Percentiles rank a stretch among this genome's conserved stretches.
Conservation (phyloP, 2,329 filamentous ascomycete species). For the Neonectria sp. region DNA sequence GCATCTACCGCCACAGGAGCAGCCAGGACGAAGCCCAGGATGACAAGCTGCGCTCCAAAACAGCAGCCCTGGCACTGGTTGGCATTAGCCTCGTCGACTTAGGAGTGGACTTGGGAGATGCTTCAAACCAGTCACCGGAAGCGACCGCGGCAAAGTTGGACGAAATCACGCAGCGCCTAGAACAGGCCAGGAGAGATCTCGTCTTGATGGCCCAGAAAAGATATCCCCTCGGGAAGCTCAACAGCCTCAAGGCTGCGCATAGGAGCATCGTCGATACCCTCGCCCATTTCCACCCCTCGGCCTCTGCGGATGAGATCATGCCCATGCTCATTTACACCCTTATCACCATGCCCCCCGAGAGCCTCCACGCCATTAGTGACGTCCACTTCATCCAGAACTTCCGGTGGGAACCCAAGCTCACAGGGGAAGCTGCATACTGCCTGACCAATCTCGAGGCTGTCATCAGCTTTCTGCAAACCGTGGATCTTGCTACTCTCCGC, state of each 20-base stretch:
- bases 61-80: slow-evolving; percentile 89
- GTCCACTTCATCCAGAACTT: slow-evolving; percentile 96
- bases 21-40: slow-evolving; percentile 96
- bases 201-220: slow-evolving; percentile 87
- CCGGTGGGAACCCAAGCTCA: slow-evolving; percentile 86
- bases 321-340: slow-evolving; percentile 97
- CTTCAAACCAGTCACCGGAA: slow-evolving; percentile 68
- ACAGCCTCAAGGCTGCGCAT: slow-evolving; percentile 89
- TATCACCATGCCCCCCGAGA: slow-evolving; percentile 89
- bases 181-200: slow-evolving; percentile 78
- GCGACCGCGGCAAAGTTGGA: slow-evolving; percentile 72
- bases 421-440: slow-evolving; percentile 96
- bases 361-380: slow-evolving; percentile 93
- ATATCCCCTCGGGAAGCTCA: slow-evolving; percentile 92
- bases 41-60: slow-evolving; percentile 94
- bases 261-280: slow-evolving; percentile 94
- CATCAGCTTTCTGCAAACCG: slow-evolving; percentile 94
- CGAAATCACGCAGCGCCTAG: slow-evolving; percentile 81
- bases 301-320: slow-evolving; percentile 96
- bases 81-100: slow-evolving; percentile 91
- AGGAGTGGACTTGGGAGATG: slow-evolving; percentile 79
- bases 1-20: slow-evolving; percentile 91
- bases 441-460: slow-evolving; percentile 96
- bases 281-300: slow-evolving; percentile 78
- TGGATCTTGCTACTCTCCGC: slow-evolving; percentile 90